phyloP scores from a whole-genome alignment of 805 yeast genomes.

The Tetrapisispora nanseiensis region DNA sequence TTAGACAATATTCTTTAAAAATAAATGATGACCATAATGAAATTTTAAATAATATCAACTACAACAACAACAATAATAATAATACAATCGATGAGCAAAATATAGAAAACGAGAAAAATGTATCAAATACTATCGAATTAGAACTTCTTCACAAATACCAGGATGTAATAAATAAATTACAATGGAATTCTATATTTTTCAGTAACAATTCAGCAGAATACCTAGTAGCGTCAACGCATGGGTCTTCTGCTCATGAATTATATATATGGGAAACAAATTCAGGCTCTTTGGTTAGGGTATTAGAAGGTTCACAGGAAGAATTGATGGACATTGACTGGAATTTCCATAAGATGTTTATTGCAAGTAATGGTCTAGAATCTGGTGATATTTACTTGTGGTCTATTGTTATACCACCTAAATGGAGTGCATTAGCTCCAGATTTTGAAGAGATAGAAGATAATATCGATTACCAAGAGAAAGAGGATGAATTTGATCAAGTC shows the following conservation, averaged over 20 bases:
- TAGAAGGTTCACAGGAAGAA: conserved; percentile 84
- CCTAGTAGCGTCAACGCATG: conserved; percentile 80
- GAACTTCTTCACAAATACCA: conserved; percentile 76
- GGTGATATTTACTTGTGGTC: conserved; percentile 81
- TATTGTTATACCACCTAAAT: conserved; percentile 73
- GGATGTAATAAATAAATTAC: conserved; percentile 78
- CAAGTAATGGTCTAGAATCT: conserved; percentile 76
- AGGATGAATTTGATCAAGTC: conserved; percentile 81
- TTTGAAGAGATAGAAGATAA: conserved; percentile 91
- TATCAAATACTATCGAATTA: conserved; percentile 29
- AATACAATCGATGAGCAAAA: background rate
- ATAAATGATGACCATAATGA: conserved; percentile 4
- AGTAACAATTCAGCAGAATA: conserved; percentile 70
- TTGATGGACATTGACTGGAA: conserved; percentile 84
- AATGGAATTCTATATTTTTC: conserved; percentile 77
- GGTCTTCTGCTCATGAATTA: conserved; percentile 72
- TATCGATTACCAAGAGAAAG: conserved; percentile 75
- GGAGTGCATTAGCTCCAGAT: conserved; percentile 96
- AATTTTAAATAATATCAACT: background rate
- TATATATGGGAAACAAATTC: conserved; percentile 87
- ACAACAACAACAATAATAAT: background rate
- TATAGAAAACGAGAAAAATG: background rate
- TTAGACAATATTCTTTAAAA: conserved; percentile 40
- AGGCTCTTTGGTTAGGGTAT: conserved; percentile 80
- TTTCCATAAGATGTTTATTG: conserved; percentile 57